Conservation (phyloP, 1,284 basidiomycete species). For the Agaricales sp. region DNA sequence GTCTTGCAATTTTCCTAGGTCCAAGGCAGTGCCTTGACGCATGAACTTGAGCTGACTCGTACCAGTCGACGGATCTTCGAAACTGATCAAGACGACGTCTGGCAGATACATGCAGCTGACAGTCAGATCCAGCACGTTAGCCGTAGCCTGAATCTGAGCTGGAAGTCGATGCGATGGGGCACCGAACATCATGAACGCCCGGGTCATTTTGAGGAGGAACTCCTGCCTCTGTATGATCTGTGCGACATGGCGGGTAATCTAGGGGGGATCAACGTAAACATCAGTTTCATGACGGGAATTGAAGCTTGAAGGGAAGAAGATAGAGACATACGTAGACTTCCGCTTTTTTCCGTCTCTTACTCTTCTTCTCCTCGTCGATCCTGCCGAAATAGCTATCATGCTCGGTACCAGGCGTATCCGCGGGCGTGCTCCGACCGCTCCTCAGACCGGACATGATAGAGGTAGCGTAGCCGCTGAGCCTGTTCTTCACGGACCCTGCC, state of each 20-base stretch:
- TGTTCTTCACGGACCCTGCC: conserved; percentile 1
- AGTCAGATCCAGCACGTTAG: conserved; percentile 76
- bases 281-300: conserved; percentile 2
- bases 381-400: conserved; percentile 12
- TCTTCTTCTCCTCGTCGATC: conserved; percentile 20
- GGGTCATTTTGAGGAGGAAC: conserved; percentile 82
- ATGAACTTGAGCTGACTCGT: conserved; percentile 85
- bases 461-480: conserved; percentile 1
- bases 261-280: conserved; percentile 4
- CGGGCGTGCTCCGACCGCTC: conserved; percentile 21
- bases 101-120: conserved; percentile 84
- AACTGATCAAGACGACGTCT: conserved; percentile 59
- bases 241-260: conserved; percentile 88
- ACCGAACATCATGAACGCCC: conserved; percentile 94
- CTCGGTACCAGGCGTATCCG: conserved; percentile 10
- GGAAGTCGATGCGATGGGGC: conserved; percentile 85
- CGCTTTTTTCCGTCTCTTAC: conserved; percentile 61
- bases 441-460: conserved; percentile 9
- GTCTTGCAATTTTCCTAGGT: conserved; percentile 70
- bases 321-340: conserved; percentile 60
- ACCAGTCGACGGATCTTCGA: conserved; percentile 69
- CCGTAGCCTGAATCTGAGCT: conserved; percentile 81
- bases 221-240: conserved; percentile 82
- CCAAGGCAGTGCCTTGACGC: conserved; percentile 64
- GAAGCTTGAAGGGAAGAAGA: conserved; percentile 5